Conservation (phyloP, 768 basidiomycete species). For the Pholiota microspora region DNA sequence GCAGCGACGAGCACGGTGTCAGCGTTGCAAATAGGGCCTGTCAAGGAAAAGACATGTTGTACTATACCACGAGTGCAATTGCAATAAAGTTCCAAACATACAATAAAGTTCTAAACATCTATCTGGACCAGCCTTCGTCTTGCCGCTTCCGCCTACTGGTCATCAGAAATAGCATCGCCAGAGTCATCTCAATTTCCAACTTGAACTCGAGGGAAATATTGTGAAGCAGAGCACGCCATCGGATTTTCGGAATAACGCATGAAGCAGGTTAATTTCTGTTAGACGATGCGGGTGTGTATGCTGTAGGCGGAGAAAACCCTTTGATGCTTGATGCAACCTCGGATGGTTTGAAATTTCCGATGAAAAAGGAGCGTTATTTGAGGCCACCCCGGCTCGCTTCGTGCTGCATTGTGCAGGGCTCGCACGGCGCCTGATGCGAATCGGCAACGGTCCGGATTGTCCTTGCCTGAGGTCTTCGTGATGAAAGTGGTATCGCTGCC, state of each 20-base stretch:
- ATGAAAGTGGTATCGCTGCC: no score
- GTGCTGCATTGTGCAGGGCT: no score
- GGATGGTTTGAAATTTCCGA: constrained; percentile 2
- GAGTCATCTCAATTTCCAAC: background rate
- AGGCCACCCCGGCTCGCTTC: background rate
- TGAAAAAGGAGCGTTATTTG: background rate
- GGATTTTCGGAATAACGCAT: background rate
- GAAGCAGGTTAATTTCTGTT: no score
- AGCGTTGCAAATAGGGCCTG: background rate
- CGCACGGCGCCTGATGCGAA: constrained; percentile 6
- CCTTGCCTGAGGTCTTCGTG: no score
- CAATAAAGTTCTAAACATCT: no score
- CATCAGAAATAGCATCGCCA: background rate
- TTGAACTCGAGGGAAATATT: no score
- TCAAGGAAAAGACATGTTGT: no score
- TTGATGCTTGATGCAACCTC: no score
- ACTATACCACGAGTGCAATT: background rate
- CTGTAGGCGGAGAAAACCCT: background rate
- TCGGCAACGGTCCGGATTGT: constrained; percentile 2
- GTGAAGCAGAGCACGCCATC: background rate
- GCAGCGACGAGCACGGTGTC: constrained; percentile 7
- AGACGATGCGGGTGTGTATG: background rate
- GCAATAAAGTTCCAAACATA: no score
- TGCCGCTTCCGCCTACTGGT: background rate
- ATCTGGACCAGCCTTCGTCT: no score